Percentiles rank a stretch among this genome's conserved stretches.
These are phyloP conservation scores for Boletus semigastroideus DNA, from an alignment of 1,284 basidiomycete genomes.

Conservation along the genomic window DNA sequence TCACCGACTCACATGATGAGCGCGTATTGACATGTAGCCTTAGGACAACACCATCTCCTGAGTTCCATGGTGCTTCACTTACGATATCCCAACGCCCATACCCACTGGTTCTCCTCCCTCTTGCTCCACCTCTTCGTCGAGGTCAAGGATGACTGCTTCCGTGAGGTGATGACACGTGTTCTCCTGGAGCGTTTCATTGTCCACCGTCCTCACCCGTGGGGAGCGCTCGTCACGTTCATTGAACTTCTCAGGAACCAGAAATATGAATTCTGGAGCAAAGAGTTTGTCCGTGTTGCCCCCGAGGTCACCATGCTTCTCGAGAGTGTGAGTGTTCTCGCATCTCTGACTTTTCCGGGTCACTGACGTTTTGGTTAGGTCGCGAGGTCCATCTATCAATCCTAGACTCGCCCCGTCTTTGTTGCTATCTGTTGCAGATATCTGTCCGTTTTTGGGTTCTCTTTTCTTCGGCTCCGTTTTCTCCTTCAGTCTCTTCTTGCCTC, in stretches of 20 bases:
- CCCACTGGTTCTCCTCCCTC: conserved; percentile 91
- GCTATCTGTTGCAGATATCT: conserved; percentile 48
- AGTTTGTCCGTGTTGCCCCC: conserved; percentile 76
- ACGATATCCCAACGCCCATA: conserved; percentile 96
- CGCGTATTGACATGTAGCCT: conserved; percentile 11
- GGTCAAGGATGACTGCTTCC: conserved; percentile 73
- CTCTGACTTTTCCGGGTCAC: not conserved
- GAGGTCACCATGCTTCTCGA: conserved; percentile 81
- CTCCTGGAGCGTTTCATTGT: conserved; percentile 93
- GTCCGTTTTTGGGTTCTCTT: conserved; percentile 47
- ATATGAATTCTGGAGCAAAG: conserved; percentile 86
- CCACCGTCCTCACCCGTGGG: conserved; percentile 97
- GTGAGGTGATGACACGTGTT: conserved; percentile 90
- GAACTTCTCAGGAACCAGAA: conserved; percentile 83
- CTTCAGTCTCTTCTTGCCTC: conserved; percentile 27
- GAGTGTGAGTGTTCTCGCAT: conserved; percentile 53
- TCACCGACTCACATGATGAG: not conserved
- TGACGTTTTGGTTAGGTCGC: conserved; percentile 50
- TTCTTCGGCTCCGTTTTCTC: conserved; percentile 20
- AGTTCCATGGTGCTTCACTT: conserved; percentile 91
- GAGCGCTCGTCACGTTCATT: conserved; percentile 90
- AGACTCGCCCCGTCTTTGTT: conserved; percentile 54
- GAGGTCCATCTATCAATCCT: conserved; percentile 70
- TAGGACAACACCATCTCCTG: conserved; percentile 91
- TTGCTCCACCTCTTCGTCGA: conserved; percentile 85